Evolutionary conservation across 768 basidiomycete genomes (phyloP), one percentile per base, ranked within the genome.

Genomic region (Panaeolus papilionaceus): DNA sequence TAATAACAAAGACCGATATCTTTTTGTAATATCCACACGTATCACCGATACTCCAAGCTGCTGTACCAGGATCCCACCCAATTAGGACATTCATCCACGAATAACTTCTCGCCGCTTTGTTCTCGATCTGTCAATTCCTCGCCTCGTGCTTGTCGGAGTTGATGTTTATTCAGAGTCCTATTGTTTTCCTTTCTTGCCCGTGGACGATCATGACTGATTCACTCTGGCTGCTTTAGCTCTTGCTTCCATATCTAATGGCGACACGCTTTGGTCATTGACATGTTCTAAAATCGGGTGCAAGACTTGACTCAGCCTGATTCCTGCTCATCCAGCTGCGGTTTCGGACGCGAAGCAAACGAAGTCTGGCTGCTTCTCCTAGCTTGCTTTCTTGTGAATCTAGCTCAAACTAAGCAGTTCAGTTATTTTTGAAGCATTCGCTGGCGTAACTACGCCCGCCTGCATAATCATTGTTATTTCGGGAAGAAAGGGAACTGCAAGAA

Each of bases 101-200:
- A 58, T 18, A 18, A 8, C 26, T 33, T 58, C 28, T 58, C 26
- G 54, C 54, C 54, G 54, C 28, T 58, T 58, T 58, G 54, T 58
- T 58, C 54, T 58, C 54, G 28, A 58, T 58, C 33, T 58, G 54
- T 58, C 54, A 28, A 58, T 28, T 14, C 26, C 54, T 58, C 28
- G 11, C 54, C 54, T 58, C 54, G 54, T 28, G 54, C 26, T 37
- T 58, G 54, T 58, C 54, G 54, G 54, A 58, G 54, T 58, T 37
- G 8, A 58, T 58, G 54, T 58, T 58, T 49, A 49, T 58, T 58
- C 54, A 58, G 54, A 58, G 26, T 58, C 54, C 54, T 58, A 33
- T 58, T 58, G 54, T 58, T 58, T 58, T 58, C 54, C 54, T 58
- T 58, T 58, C 54, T 58, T 33, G 28, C 54, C 33, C 28, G 14